Conservation (phyloP, 179 eudicot genomes). For the Spergularia azorica region DNA sequence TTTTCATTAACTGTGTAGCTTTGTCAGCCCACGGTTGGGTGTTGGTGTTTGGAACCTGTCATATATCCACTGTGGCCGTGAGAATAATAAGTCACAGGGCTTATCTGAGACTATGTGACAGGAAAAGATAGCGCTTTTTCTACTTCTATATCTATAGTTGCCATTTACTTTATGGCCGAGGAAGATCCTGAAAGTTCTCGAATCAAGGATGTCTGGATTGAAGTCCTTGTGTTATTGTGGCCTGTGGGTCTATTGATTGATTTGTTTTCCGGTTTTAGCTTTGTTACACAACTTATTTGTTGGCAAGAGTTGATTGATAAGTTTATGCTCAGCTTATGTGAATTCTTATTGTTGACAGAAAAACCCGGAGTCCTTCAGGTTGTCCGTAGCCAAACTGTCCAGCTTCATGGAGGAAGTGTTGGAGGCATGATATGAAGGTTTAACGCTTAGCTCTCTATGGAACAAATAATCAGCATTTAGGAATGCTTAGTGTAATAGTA, state of each 20-base stretch:
- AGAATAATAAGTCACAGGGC: not conserved
- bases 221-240: not conserved
- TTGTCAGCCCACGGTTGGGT: not conserved
- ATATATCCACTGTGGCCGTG: not conserved
- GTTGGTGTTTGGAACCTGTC: not conserved
- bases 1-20: not conserved
- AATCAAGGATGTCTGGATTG: not conserved
- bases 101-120: not conserved
- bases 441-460: constrained; percentile 8
- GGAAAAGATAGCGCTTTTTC: not conserved
- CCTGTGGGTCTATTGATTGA: not conserved
- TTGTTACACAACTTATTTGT: not conserved
- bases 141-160: not conserved
- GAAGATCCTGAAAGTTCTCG: not conserved
- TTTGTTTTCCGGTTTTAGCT: not conserved
- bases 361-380: constrained; percentile 86
- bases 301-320: not conserved
- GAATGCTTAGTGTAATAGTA: too few species aligned
- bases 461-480: not conserved
- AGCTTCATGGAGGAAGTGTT: constrained; percentile 57
- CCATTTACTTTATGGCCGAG: not conserved
- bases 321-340: not conserved
- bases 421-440: constrained; percentile 19
- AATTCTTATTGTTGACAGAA: constrained; percentile 44
- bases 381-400: constrained; percentile 53